Conservation (phyloP, 345 rosid species). For the Murraya paniculata region DNA sequence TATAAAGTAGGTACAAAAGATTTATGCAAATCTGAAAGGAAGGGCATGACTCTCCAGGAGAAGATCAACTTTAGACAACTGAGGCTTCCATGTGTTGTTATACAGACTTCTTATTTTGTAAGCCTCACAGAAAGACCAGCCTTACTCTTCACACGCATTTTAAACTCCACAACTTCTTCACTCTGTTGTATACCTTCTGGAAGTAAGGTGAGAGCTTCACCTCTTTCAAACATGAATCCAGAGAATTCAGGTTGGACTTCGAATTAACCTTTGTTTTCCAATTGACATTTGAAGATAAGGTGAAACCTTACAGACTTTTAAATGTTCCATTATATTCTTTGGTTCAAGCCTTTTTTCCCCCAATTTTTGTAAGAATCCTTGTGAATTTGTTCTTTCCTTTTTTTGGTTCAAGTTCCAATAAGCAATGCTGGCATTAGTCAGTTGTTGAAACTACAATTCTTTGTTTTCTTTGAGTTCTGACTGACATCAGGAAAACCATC, state of each 20-base stretch:
- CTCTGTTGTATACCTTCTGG: background rate
- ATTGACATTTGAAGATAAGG: conserved; percentile 23
- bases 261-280: conserved; percentile 1
- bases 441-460: background rate
- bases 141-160: conserved; percentile 14
- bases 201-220: conserved; percentile 38
- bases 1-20: conserved; percentile 36
- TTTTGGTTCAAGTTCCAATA: background rate
- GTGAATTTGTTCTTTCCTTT: background rate
- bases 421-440: background rate
- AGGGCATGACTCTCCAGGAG: conserved; percentile 58
- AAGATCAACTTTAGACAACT: conserved; percentile 42
- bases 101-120: conserved; percentile 41
- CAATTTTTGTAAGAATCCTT: background rate
- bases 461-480: background rate
- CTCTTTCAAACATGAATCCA: background rate
- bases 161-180: conserved; percentile 8
- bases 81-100: conserved; percentile 57
- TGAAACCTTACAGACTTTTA: conserved; percentile 30
- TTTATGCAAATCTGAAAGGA: conserved; percentile 45
- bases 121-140: conserved; percentile 43
- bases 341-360: background rate
- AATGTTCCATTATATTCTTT: conserved; percentile 5
- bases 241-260: conserved; percentile 9
- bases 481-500: background rate